phyloP scores from a whole-genome alignment of 805 yeast species.

The Candida ponderosae region DNA sequence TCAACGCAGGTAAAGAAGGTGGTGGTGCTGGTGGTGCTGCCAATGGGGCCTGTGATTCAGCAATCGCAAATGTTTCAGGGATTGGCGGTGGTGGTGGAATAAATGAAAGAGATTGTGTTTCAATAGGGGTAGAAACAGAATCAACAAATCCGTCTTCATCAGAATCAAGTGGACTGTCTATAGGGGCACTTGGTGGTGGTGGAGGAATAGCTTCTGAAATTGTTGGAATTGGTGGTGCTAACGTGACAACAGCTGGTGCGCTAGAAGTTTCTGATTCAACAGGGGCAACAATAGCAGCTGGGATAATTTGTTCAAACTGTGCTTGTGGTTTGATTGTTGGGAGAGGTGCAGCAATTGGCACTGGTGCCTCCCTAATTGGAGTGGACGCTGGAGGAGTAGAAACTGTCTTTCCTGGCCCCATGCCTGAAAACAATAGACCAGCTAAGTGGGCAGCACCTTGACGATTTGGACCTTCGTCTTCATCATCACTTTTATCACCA shows the following conservation, averaged over 20 bases:
- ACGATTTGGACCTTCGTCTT: conserved; percentile 24
- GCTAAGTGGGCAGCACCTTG: conserved; percentile 22
- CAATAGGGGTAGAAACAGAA: conserved; percentile 14
- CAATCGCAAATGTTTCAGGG: too few relatives aligned
- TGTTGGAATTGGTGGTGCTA: conserved; percentile 20
- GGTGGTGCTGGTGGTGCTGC: conserved; percentile 25
- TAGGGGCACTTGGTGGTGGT: conserved; percentile 22
- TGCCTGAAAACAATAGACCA: conserved; percentile 18
- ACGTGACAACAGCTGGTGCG: conserved; percentile 10
- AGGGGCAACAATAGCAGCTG: conserved; percentile 12
- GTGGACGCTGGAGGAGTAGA: conserved; percentile 13
- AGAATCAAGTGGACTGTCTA: conserved; percentile 20
- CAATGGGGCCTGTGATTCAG: conserved; percentile 10
- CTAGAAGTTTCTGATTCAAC: conserved; percentile 4
- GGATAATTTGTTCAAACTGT: conserved; percentile 1
- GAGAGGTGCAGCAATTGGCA: conserved; percentile 19
- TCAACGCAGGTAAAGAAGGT: conserved; percentile 7
- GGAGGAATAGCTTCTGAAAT: conserved; percentile 20
- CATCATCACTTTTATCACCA: conserved; percentile 24
- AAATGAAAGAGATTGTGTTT: conserved; percentile 13
- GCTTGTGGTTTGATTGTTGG: conserved; percentile 9
- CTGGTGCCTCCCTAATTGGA: conserved; percentile 12
- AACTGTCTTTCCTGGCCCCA: conserved; percentile 16
- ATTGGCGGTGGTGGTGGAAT: conserved; percentile 13
- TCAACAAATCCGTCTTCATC: conserved; percentile 12